phyloP scores from a whole-genome alignment of 257 asterid genomes.

The Catharanthus roseus region DNA sequence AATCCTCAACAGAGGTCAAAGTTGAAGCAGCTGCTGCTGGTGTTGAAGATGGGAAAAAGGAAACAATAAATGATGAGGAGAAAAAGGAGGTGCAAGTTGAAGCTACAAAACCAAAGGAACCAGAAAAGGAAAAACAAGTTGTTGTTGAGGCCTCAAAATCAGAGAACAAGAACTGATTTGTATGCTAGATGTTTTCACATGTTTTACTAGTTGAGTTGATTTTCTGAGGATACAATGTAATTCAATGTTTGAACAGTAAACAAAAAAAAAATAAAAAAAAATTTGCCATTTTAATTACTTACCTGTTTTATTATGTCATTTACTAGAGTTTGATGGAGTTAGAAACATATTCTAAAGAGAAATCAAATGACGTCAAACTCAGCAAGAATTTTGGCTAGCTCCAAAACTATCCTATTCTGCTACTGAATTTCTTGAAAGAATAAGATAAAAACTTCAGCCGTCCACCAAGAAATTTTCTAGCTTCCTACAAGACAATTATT shows the following conservation, averaged over 20 bases:
- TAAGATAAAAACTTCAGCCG: too few species aligned
- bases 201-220: constrained; percentile 11
- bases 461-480: neutral
- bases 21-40: constrained; percentile 22
- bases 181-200: neutral
- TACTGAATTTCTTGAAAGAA: too few species aligned
- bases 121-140: neutral
- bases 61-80: constrained; percentile 9
- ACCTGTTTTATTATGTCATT: too few species aligned
- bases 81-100: constrained; percentile 18
- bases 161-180: constrained; percentile 5
- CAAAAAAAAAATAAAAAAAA: neutral
- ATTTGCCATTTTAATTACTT: neutral
- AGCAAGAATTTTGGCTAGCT: too few species aligned
- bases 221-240: constrained; percentile 29
- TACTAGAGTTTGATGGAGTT: neutral
- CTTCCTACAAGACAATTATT: neutral
- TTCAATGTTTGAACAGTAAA: constrained; percentile 6
- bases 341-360: too few species aligned
- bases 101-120: constrained; percentile 13
- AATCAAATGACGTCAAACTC: too few species aligned
- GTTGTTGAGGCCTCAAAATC: constrained; percentile 10
- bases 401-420: too few species aligned
- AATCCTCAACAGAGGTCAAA: constrained; percentile 19
- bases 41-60: constrained; percentile 17